Evolutionary conservation across 306 rosid genomes (phyloP), one percentile per base, ranked within the genome.

Genomic region (Cercis canadensis): DNA sequence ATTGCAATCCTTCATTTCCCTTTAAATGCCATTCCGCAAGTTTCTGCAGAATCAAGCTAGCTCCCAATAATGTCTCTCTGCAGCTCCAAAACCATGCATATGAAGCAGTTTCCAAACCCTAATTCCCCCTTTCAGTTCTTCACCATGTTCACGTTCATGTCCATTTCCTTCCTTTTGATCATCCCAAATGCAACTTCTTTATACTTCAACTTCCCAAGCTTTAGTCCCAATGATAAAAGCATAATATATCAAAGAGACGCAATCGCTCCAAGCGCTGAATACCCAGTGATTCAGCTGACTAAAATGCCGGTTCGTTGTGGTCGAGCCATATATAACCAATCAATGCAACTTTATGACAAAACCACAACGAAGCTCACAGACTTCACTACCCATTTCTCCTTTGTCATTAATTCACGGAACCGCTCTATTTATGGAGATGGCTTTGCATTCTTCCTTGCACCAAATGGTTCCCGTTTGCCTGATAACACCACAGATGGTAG

Each of bases 381-480:
- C 47, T 87, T 87, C 67, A 51, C 45, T 14, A 82, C 88, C 19
- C 68, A 76, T 19, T 87, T 87, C 69, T 24, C 80, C 57, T 75
- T 84, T 14, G 29, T 52, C 55, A 77, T 87, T 13, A 13, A 72
- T 31, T 75, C 89, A 9, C 15, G 2, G 11, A 29, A 29, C 9
- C 2, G 7, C 4, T 7, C 17, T 0, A 0, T 0, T 0, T 78
- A 69, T 65, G 92, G 49, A 31, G 85, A 85, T 53, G 92, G 86
- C 2, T 11, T 84, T 11, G 76, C 87, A 0, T 87, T 87, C 79
- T 84, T 81, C 47, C 76, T 84, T 34, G 79, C 74, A 10, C 86
- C 80, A 15, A 19, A 0, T 0, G 71, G 39, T 51, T 69, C 82
- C 7, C 63, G 8, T 44, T 7, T 54, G 5, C 49, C 74, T 0